These are phyloP conservation scores for Zalaria sp. DNA, from an alignment of 2,329 filamentous ascomycete genomes.

Conservation along the genomic window DNA sequence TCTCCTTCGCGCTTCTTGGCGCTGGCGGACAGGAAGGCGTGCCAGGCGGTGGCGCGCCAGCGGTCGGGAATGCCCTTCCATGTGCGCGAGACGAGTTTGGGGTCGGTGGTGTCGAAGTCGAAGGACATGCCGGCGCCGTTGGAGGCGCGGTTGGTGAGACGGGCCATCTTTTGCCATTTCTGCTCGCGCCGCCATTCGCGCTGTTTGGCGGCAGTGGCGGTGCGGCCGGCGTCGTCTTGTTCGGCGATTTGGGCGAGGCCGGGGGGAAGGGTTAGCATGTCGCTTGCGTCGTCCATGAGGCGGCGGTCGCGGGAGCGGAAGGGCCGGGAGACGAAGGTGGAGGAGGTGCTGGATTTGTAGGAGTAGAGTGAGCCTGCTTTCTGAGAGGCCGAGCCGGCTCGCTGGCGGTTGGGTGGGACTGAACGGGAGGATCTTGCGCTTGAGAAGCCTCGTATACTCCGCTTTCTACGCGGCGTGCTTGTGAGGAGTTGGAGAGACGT, in stretches of 20 bases:
- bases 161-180: slow-evolving; percentile 56
- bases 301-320: slow-evolving; percentile 40
- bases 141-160: slow-evolving; percentile 18
- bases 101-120: slow-evolving; percentile 68
- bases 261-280: slow-evolving; percentile 49
- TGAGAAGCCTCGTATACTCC: slow-evolving; percentile 35
- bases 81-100: slow-evolving; percentile 72
- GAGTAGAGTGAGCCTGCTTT: slow-evolving; percentile 21
- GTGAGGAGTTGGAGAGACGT: slow-evolving; percentile 44
- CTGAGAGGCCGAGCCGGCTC: slow-evolving; percentile 13
- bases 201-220: slow-evolving; percentile 35
- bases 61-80: slow-evolving; percentile 98
- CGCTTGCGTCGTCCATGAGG: slow-evolving; percentile 44
- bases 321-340: slow-evolving; percentile 9
- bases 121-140: slow-evolving; percentile 49
- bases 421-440: slow-evolving; percentile 29
- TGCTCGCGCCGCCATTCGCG: slow-evolving; percentile 49
- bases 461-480: slow-evolving; percentile 39
- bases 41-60: slow-evolving; percentile 90
- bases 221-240: slow-evolving; percentile 31
- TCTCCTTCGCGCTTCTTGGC: slow-evolving; percentile 44
- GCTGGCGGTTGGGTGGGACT: slow-evolving; percentile 10
- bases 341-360: slow-evolving; percentile 21
- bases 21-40: slow-evolving; percentile 72
- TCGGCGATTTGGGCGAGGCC: slow-evolving; percentile 33